phyloP scores from a whole-genome alignment of 2,329 filamentous ascomycete species.

The Botrytis tulipae region DNA sequence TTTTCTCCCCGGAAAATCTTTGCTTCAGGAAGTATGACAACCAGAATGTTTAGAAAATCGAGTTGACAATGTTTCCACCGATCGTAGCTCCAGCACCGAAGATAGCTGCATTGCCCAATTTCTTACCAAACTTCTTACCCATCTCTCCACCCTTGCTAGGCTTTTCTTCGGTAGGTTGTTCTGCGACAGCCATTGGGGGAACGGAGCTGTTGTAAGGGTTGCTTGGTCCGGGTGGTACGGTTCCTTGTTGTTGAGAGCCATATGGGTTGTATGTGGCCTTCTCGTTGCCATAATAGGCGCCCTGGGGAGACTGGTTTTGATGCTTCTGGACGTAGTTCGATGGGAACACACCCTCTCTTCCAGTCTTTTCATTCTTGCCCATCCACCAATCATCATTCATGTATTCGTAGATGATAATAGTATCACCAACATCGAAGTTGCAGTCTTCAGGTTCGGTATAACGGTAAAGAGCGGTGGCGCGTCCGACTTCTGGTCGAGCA shows the following conservation, averaged over 20 bases:
- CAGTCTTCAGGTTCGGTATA: conserved; percentile 82
- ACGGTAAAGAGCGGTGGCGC: conserved; percentile 78
- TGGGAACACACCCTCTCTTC: conserved; percentile 91
- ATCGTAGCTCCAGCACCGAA: conserved; percentile 92
- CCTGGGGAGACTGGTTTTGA: conserved; percentile 36
- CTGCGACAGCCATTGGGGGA: conserved; percentile 71
- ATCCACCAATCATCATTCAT: conserved; percentile 99
- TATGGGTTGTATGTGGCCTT: conserved; percentile 22
- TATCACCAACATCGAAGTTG: conserved; percentile 76
- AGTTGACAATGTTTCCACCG: conserved; percentile 85
- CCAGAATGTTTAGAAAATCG: conserved; percentile 65
- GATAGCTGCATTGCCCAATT: conserved; percentile 78
- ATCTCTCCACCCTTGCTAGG: conserved; percentile 55
- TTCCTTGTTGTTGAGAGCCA: conserved; percentile 26
- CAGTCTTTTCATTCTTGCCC: conserved; percentile 80
- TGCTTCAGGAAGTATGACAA: background rate
- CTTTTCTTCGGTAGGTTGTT: conserved; percentile 46
- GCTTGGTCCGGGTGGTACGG: conserved; percentile 47
- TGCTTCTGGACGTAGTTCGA: conserved; percentile 80
- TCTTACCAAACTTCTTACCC: conserved; percentile 96
- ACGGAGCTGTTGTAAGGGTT: conserved; percentile 68
- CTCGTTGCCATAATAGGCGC: conserved; percentile 29
- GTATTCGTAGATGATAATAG: conserved; percentile 78
- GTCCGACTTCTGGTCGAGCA: conserved; percentile 57
- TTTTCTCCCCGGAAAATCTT: background rate